Conservation (phyloP, 2,329 filamentous ascomycete species). For the Paracoccidioides lutzii region DNA sequence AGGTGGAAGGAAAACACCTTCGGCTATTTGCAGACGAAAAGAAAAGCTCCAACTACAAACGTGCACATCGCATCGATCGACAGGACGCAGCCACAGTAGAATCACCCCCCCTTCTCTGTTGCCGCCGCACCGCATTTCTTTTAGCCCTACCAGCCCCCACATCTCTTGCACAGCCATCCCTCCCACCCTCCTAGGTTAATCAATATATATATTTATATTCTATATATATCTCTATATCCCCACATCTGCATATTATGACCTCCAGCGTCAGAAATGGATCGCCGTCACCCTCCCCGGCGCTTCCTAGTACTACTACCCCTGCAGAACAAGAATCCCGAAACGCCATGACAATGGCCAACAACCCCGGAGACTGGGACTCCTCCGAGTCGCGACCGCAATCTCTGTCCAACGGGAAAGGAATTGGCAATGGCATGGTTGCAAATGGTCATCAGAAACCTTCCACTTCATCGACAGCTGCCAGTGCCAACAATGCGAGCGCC, state of each 20-base stretch:
- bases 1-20: not conserved
- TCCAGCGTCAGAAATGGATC: slow-evolving; percentile 25
- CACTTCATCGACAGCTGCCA: slow-evolving; percentile 12
- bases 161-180: not conserved
- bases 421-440: slow-evolving; percentile 41
- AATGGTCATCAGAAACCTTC: slow-evolving; percentile 46
- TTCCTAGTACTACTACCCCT: slow-evolving; percentile 21
- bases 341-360: slow-evolving; percentile 16
- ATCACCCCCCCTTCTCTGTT: not conserved
- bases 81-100: not conserved
- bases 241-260: slow-evolving; percentile 21
- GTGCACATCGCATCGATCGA: slow-evolving; percentile 12
- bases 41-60: slow-evolving; percentile 5
- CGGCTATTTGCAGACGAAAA: slow-evolving; percentile 6
- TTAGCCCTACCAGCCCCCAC: not conserved
- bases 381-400: slow-evolving; percentile 33
- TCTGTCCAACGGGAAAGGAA: slow-evolving; percentile 34
- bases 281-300: slow-evolving; percentile 25
- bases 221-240: not conserved
- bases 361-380: slow-evolving; percentile 28
- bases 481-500: slow-evolving; percentile 34
- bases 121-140: not conserved
- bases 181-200: not conserved
- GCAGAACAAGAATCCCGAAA: slow-evolving; percentile 27
- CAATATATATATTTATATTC: not conserved